Percentiles rank a stretch among this genome's conserved stretches.
Conservation (phyloP, 495 filamentous ascomycete species). For the Aspergillus coremiiformis region DNA sequence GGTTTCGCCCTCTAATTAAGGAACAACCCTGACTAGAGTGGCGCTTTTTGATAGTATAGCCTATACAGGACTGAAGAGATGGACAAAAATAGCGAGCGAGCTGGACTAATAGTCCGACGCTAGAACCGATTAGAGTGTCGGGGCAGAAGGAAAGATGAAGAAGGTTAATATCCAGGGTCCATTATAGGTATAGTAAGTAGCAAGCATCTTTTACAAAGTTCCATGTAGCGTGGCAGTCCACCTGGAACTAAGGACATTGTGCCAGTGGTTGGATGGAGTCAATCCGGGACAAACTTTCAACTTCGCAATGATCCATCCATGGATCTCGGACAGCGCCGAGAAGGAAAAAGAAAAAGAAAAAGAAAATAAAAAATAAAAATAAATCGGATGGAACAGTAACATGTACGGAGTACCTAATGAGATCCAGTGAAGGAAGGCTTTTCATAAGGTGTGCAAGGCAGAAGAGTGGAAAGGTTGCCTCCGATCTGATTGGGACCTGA, state of each 20-base stretch:
- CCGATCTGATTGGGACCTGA: background rate
- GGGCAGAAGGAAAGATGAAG: background rate
- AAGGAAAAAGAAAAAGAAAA: no score
- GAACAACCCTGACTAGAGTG: constrained; percentile 10
- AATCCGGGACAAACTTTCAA: no score
- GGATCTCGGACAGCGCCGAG: background rate
- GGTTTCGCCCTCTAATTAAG: constrained; percentile 1
- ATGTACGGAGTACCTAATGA: no score
- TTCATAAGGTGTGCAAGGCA: background rate
- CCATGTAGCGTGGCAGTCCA: constrained; percentile 3
- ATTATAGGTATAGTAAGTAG: background rate
- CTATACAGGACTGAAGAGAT: constrained; percentile 3
- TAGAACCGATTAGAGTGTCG: constrained; percentile 8
- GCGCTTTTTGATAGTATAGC: constrained; percentile 3
- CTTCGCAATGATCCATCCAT: no score
- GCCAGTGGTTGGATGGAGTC: background rate
- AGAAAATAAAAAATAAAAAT: no score
- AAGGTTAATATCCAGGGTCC: background rate
- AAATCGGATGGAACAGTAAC: background rate
- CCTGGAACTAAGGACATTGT: background rate
- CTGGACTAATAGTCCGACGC: constrained; percentile 11
- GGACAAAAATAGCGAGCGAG: constrained; percentile 19
- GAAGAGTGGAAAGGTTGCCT: background rate
- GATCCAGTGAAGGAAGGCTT: background rate
- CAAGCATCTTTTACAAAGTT: no score